These are phyloP conservation scores for Crucibulum laeve DNA, from an alignment of 768 basidiomycete species.

Conservation along the genomic window DNA sequence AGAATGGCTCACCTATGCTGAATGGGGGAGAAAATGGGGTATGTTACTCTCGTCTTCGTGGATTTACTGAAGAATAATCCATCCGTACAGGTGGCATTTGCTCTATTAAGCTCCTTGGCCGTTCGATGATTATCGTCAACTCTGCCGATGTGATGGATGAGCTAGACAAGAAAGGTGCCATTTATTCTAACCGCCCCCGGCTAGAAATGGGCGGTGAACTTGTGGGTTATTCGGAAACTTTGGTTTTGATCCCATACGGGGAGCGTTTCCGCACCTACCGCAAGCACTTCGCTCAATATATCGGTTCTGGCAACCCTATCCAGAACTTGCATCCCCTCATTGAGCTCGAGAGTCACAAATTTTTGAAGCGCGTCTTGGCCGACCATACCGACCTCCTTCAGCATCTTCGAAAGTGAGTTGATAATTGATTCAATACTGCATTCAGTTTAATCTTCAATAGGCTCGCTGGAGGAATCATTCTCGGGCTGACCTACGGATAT, in stretches of 20 bases:
- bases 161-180: conserved; percentile 40
- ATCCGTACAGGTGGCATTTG: conserved; percentile 26
- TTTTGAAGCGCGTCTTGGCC: conserved; percentile 29
- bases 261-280: conserved; percentile 38
- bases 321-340: conserved; percentile 26
- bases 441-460: conserved; percentile 17
- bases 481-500: conserved; percentile 53
- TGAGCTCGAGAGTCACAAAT: conserved; percentile 28
- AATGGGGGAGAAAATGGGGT: conserved; percentile 54
- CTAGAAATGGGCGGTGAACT: conserved; percentile 50
- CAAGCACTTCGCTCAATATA: conserved; percentile 34
- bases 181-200: conserved; percentile 44
- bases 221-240: conserved; percentile 40
- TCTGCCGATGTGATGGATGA: conserved; percentile 37
- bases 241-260: conserved; percentile 42
- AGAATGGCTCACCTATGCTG: conserved; percentile 44
- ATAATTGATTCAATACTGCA: neutral
- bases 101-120: conserved; percentile 37
- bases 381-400: conserved; percentile 23
- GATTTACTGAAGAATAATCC: neutral
- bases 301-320: conserved; percentile 29
- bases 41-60: conserved; percentile 6
- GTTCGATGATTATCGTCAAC: conserved; percentile 45
- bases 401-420: conserved; percentile 38
- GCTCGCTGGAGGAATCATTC: conserved; percentile 48